Conservation (phyloP, 2,329 filamentous ascomycete species). For the Phialocephala sp. region DNA sequence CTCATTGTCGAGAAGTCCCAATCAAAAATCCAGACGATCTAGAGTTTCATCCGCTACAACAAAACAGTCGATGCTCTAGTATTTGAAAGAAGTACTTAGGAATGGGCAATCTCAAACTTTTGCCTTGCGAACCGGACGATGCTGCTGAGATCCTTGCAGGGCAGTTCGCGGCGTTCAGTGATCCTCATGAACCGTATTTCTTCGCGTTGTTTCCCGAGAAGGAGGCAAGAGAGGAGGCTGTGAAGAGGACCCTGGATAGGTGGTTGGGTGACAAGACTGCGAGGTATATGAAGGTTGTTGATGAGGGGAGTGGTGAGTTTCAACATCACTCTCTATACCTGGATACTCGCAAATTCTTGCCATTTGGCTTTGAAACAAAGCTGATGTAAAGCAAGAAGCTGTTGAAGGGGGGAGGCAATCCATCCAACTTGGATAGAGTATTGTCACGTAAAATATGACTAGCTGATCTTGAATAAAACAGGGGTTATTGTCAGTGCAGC, state of each 20-base stretch:
- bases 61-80: neutral
- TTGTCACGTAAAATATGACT: neutral
- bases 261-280: slow-evolving; percentile 27
- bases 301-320: slow-evolving; percentile 28
- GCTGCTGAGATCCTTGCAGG: slow-evolving; percentile 25
- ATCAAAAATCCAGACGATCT: too few species aligned
- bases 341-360: neutral
- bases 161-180: slow-evolving; percentile 27
- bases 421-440: neutral
- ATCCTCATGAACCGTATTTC: slow-evolving; percentile 30
- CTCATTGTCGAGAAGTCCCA: too few species aligned
- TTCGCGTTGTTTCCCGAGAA: slow-evolving; percentile 26
- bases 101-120: slow-evolving; percentile 5
- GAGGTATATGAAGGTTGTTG: slow-evolving; percentile 32
- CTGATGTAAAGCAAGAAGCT: neutral
- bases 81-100: neutral
- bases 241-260: slow-evolving; percentile 28
- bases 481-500: slow-evolving; percentile 29
- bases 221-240: slow-evolving; percentile 23
- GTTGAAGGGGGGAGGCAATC: too few species aligned
- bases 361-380: neutral
- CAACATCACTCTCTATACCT: neutral
- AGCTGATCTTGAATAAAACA: slow-evolving; percentile 9
- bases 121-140: slow-evolving; percentile 14
- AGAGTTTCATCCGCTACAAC: too few species aligned